phyloP scores from a whole-genome alignment of 2,329 filamentous ascomycete species.

The Nothophaeocryptopus gaeumannii region DNA sequence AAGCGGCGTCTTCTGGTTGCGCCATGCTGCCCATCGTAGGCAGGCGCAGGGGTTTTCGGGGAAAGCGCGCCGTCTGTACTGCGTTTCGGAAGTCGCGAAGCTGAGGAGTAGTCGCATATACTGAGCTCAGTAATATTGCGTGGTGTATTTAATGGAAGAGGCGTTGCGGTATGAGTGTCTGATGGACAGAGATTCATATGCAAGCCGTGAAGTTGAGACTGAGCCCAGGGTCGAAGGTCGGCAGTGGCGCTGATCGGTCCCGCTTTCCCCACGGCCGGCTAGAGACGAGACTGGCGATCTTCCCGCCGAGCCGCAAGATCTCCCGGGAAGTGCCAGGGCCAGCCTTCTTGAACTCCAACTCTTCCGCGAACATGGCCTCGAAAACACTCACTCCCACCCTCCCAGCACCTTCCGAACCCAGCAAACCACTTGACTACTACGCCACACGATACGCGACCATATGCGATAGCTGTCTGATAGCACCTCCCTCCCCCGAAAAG shows the following conservation, averaged over 20 bases:
- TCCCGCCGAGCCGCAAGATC: too few species aligned
- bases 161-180: background rate
- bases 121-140: background rate
- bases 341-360: too few species aligned
- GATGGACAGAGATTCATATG: slow-evolving; percentile 20
- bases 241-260: background rate
- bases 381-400: background rate
- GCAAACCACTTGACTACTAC: too few species aligned
- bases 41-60: background rate
- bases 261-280: too few species aligned
- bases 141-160: background rate
- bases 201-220: slow-evolving; percentile 5
- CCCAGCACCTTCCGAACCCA: background rate
- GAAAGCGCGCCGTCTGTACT: background rate
- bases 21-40: slow-evolving; percentile 35
- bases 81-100: background rate
- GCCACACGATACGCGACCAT: too few species aligned
- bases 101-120: background rate
- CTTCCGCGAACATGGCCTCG: background rate
- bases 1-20: slow-evolving; percentile 59
- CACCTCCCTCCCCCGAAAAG: background rate
- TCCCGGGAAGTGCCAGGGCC: too few species aligned
- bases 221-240: background rate
- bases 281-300: too few species aligned
- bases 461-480: background rate